These are phyloP conservation scores for Nakazawaea ishiwadae DNA, from an alignment of 805 yeast genomes.

Conservation along the genomic window DNA sequence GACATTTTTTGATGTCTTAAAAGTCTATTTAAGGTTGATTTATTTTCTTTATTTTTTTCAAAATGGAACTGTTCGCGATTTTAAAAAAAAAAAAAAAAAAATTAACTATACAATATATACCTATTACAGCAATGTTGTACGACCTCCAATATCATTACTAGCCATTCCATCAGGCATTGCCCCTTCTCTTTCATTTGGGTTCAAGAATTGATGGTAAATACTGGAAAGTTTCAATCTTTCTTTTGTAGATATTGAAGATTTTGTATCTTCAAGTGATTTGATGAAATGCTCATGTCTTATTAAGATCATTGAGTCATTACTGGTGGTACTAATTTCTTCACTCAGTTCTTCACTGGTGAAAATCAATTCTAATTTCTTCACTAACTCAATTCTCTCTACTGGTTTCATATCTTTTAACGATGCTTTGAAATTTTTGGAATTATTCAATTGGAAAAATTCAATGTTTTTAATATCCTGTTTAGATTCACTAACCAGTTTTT, in stretches of 20 bases:
- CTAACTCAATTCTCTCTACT: slow-evolving; percentile 34
- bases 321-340: slow-evolving; percentile 2
- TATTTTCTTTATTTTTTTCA: neutral
- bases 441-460: slow-evolving; percentile 41
- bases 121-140: slow-evolving; percentile 79
- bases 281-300: slow-evolving; percentile 53
- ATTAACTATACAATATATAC: neutral
- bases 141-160: slow-evolving; percentile 76
- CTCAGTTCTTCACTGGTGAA: slow-evolving; percentile 16
- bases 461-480: slow-evolving; percentile 13
- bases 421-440: slow-evolving; percentile 11
- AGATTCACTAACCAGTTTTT: slow-evolving; percentile 19
- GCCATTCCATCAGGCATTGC: slow-evolving; percentile 84
- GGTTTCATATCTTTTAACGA: slow-evolving; percentile 27
- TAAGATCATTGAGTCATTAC: slow-evolving; percentile 21
- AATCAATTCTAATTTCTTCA: slow-evolving; percentile 38
- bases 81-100: neutral
- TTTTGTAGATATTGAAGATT: slow-evolving; percentile 78
- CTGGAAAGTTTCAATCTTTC: slow-evolving; percentile 59
- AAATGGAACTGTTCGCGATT: neutral
- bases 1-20: slow-evolving; percentile 63
- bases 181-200: slow-evolving; percentile 66
- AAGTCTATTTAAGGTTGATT: too few species aligned
- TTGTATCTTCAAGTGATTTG: slow-evolving; percentile 67
- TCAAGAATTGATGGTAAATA: slow-evolving; percentile 69